These are phyloP conservation scores for Retiboletus flavoniger DNA, from an alignment of 1,284 basidiomycete species.

Conservation along the genomic window DNA sequence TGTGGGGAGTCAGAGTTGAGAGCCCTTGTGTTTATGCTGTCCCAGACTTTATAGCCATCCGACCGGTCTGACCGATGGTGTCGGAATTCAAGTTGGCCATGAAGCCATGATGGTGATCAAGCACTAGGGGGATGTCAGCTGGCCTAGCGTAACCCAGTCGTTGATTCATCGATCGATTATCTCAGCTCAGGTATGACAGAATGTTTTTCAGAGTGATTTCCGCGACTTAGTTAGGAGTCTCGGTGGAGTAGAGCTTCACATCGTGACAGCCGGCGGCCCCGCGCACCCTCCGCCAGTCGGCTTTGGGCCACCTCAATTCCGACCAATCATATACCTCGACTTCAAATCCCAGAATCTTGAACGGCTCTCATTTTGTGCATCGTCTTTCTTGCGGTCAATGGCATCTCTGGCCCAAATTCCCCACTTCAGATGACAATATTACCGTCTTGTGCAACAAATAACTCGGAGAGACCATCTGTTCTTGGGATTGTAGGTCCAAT, in stretches of 20 bases:
- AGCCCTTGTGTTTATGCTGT: constrained; percentile 8
- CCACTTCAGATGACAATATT: too few relatives aligned
- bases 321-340: too few relatives aligned
- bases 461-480: too few relatives aligned
- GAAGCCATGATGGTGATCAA: background rate
- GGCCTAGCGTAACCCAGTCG: background rate
- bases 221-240: background rate
- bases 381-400: too few relatives aligned
- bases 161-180: background rate
- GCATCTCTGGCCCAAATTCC: too few relatives aligned
- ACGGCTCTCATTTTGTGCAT: too few relatives aligned
- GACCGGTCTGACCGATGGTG: background rate
- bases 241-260: background rate
- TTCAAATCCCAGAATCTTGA: too few relatives aligned
- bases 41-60: background rate
- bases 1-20: too few relatives aligned
- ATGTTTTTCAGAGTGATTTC: background rate
- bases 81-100: background rate
- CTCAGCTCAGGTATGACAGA: background rate
- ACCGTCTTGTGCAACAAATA: too few relatives aligned
- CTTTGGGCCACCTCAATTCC: too few relatives aligned
- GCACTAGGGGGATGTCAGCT: background rate
- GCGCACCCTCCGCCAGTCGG: too few relatives aligned
- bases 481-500: too few relatives aligned
- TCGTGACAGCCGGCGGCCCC: background rate